Base-by-base conservation (phyloP, 2,329 filamentous ascomycete genomes). In the Penicillium sp. region DNA sequence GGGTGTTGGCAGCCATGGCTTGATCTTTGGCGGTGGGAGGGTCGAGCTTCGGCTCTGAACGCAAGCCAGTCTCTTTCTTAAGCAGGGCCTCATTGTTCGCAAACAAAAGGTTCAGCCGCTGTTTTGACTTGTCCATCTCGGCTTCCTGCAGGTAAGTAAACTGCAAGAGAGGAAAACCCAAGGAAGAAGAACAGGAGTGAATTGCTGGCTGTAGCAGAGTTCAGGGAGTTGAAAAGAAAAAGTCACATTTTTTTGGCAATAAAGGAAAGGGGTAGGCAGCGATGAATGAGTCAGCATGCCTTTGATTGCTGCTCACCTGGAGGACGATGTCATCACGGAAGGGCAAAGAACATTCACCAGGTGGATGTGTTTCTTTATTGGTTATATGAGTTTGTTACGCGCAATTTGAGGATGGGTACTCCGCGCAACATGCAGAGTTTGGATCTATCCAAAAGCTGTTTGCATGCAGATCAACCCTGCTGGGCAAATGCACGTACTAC, bases 71-170 rank as follows among this genome's bases (percentile, higher is more conserved):
- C 50, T 67, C 56, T n/a, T 62, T 47, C 9, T 60, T 48, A 18
- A 70, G 51, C 28, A 72, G 60, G 11, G 47, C 47, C 30, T 61
- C 58, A 47, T 71, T 66, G 4, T 62, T 51, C 7, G 57, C 49
- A 49, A 73, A 71, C 40, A 72, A 64, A 26, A 71, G 50, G 24
- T 61, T 61, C 14, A 72, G 61, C 20, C 69, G 65, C 20, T 63
- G 45, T n/a, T 30, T 46, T 48, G 53, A 38, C 5, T 54, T 43
- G 7, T 53, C 56, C 45, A 58, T 35, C 16, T 20, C n/a, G 33
- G 23, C 38, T 33, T 18, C n/a, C 18, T 26, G 28, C 4, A 23
- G 9, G 14, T 7, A 18, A 30, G 23, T 21, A 42, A 40, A 28
- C 20, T 54, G n/a, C 16, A 9, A 16, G 5, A 23, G 23, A 3